Conservation (phyloP, 1,284 basidiomycete genomes). For the Ganoderma meredithae region DNA sequence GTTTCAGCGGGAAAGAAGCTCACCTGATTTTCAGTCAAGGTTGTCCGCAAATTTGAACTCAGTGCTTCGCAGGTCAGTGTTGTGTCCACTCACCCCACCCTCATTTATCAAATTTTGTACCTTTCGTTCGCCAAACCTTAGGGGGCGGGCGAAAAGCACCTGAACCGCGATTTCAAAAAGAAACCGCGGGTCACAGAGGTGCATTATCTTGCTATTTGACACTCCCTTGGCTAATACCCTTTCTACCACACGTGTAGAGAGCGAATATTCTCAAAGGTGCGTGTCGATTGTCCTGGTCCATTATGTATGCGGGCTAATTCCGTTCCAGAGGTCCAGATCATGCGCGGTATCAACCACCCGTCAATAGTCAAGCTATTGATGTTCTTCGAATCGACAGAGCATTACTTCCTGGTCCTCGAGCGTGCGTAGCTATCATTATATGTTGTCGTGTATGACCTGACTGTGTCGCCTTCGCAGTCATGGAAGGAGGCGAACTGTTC, state of each 20-base stretch:
- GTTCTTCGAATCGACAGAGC: constrained; percentile 91
- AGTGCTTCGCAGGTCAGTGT: constrained; percentile 93
- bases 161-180: constrained; percentile 94
- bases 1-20: constrained; percentile 16
- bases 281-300: constrained; percentile 25
- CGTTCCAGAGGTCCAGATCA: constrained; percentile 93
- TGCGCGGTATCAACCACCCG: constrained; percentile 94
- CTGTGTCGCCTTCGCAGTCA: constrained; percentile 58
- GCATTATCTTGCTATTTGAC: constrained; percentile 45
- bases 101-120: constrained; percentile 36
- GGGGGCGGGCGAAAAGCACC: constrained; percentile 87
- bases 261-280: constrained; percentile 95
- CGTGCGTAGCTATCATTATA: constrained; percentile 55
- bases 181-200: constrained; percentile 97
- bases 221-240: constrained; percentile 35
- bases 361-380: constrained; percentile 89
- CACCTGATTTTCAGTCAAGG: constrained; percentile 73
- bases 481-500: constrained; percentile 98
- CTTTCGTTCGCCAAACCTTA: constrained; percentile 45
- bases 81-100: constrained; percentile 41
- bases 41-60: constrained; percentile 96
- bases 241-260: constrained; percentile 64
- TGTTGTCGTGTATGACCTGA: constrained; percentile 8
- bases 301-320: background rate
- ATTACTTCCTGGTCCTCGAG: constrained; percentile 96